Evolutionary conservation across 2,329 filamentous ascomycete genomes (phyloP), one percentile per base, ranked within the genome.

Genomic region (Clarireedia hainanense): DNA sequence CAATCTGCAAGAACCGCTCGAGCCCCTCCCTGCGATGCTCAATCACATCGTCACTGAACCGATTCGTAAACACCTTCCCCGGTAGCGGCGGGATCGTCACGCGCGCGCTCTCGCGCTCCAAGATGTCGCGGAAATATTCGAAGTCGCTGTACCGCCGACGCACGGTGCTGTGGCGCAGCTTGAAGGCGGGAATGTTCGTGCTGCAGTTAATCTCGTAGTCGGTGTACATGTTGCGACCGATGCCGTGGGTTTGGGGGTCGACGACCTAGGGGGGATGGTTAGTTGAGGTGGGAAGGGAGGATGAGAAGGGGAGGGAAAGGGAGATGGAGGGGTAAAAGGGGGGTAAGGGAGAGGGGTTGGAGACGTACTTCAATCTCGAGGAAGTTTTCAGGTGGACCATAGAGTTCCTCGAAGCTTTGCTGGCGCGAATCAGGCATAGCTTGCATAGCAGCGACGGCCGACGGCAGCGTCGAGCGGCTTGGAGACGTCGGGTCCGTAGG

Each of bases 111-210:
- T 99, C 94, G 65, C 94, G 86, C 81, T 99, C 94, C 58, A 99
- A 83, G 61, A 97, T 95, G 73, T 99, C 94, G 70, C 94, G 89
- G 73, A 99, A 99, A 75, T 96, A 92, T 76, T 99, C 94, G 72
- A 99, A 99, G 73, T 99, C 94, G 56, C 88, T 94, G 78, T 99
- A 99, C 52, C 94, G 89, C 60, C 94, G 85, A 64, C 91, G 90
- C 60, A 99, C 94, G 64, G 85, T 83, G 62, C 85, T 91, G 70
- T 88, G 83, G 64, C 91, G 90, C 66, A 96, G 84, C 77, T 97
- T 97, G 81, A 99, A 99, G 66, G 94, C 91, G 57, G 94, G 94
- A 70, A 99, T 99, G 76, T 99, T 99, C 74, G 94, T 99, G 67
- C 89, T 86, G 77, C 94, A 96, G 66, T 95, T 81, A 69, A 99